These are phyloP conservation scores for Dryadomyces quercus-mongolicae DNA, from an alignment of 2,329 filamentous ascomycete species.

Conservation along the genomic window DNA sequence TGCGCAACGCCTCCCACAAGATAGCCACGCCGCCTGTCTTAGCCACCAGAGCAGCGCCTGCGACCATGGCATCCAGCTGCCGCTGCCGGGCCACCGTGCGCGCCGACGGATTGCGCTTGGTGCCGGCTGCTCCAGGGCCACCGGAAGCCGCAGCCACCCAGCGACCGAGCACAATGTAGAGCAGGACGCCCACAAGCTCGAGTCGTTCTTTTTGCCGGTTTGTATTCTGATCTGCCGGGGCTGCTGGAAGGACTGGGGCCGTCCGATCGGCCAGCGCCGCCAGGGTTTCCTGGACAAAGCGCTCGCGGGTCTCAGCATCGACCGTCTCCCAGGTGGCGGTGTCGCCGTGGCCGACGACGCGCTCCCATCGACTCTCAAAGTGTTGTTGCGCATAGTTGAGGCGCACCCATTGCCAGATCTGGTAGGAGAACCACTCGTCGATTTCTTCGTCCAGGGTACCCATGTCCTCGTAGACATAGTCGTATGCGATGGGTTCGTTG, in stretches of 20 bases:
- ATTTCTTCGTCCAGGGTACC: conserved; percentile 74
- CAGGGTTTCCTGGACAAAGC: conserved; percentile 46
- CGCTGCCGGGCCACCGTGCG: conserved; percentile 39
- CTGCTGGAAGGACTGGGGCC: too few relatives aligned
- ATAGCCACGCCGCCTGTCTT: conserved; percentile 36
- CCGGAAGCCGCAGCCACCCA: conserved; percentile 57
- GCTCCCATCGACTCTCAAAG: conserved; percentile 66
- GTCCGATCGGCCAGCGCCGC: conserved; percentile 23
- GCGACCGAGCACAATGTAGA: conserved; percentile 54
- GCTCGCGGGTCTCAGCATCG: conserved; percentile 38
- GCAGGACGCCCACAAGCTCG: conserved; percentile 42
- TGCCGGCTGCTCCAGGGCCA: conserved; percentile 14
- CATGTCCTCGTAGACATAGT: conserved; percentile 68
- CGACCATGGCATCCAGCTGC: conserved; percentile 48
- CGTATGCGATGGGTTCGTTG: conserved; percentile 62
- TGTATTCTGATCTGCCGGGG: conserved; percentile 12
- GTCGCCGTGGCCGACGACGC: conserved; percentile 18
- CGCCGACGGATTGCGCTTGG: conserved; percentile 24
- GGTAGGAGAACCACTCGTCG: conserved; percentile 96
- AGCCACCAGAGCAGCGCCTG: conserved; percentile 37
- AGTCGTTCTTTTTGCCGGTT: conserved; percentile 22
- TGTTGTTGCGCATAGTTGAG: conserved; percentile 62
- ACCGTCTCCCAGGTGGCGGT: conserved; percentile 48
- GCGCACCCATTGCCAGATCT: conserved; percentile 71
- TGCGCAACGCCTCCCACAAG: conserved; percentile 38